These are phyloP conservation scores for Rhizoctonia solani DNA, from an alignment of 1,284 basidiomycete genomes.

Conservation along the genomic window DNA sequence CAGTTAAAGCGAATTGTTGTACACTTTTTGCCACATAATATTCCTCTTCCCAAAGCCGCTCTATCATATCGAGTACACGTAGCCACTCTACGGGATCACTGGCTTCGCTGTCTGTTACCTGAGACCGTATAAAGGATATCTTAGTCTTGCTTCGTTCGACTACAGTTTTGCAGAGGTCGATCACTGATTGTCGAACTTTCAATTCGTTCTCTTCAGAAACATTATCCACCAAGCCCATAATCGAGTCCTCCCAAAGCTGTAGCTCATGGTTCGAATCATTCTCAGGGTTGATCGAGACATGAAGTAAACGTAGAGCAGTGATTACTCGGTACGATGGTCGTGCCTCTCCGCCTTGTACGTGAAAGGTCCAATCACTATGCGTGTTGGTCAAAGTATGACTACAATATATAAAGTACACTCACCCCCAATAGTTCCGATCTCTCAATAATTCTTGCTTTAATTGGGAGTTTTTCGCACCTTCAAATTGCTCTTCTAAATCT, in stretches of 20 bases:
- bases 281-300: constrained; percentile 46
- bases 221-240: constrained; percentile 51
- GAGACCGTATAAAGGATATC: constrained; percentile 36
- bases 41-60: constrained; percentile 52
- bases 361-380: constrained; percentile 73
- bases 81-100: constrained; percentile 46
- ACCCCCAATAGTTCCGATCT: constrained; percentile 78
- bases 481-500: constrained; percentile 57
- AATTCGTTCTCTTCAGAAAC: constrained; percentile 57
- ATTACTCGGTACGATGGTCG: constrained; percentile 78
- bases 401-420: constrained; percentile 40
- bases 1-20: constrained; percentile 48
- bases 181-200: constrained; percentile 39
- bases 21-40: constrained; percentile 57
- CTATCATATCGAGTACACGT: constrained; percentile 45
- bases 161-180: constrained; percentile 40
- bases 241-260: constrained; percentile 59
- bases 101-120: constrained; percentile 43
- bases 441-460: constrained; percentile 58
- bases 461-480: constrained; percentile 47
- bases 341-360: constrained; percentile 59
- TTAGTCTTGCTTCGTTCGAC: constrained; percentile 38
- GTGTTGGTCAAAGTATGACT: constrained; percentile 32
- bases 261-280: constrained; percentile 45
- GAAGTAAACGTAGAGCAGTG: constrained; percentile 67